Evolutionary conservation across 371 early-diverging fungal genomes (phyloP), one percentile per base, ranked within the genome.

Genomic region (Rhizopus delemar): DNA sequence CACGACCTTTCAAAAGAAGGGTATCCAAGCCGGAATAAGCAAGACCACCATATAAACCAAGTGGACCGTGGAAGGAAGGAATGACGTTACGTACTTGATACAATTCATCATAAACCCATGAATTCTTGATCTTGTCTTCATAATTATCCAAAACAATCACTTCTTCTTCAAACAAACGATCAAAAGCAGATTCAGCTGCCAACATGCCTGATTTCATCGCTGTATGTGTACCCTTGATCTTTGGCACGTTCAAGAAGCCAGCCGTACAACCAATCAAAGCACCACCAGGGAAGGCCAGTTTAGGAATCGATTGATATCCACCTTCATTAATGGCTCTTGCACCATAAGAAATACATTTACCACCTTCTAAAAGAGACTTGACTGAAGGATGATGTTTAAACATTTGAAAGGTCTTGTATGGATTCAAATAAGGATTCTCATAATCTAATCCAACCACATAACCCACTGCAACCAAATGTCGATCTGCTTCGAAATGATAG

Each of bases 201-300:
- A 93, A 64, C 81, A 93, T 94, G 54, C 98, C 98, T 22, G 92
- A 92, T 72, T 94, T 94, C 97, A 98, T 98, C 56, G 99, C 97
- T 31, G 93, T 95, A 78, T 98, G 99, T 1, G 97, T 98, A 36
- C 99, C 99, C 82, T 98, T 98, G 70, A 98, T 96, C 80, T 98
- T 98, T 59, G 97, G 93, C 46, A 98, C 88, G 74, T 98, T 98
- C 68, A 98, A 60, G 77, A 97, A 95, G 4, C 99, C 98, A 50
- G 99, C 99, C 0, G 97, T 87, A 72, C 94, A 94, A 31, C 99
- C 99, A 63, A 98, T 90, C 62, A 98, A 78, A 16, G 97, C 97
- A 34, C 95, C 98, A 63, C 99, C 99, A 22, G 97, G 96, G 85
- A 98, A 94, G 36, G 81, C 82, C 32, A 98, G 76, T 78, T 96